Percentiles rank a stretch among this genome's conserved stretches.
Evolutionary conservation across 1,284 basidiomycete species (phyloP).

Genomic region (Ustilago trichophora): DNA sequence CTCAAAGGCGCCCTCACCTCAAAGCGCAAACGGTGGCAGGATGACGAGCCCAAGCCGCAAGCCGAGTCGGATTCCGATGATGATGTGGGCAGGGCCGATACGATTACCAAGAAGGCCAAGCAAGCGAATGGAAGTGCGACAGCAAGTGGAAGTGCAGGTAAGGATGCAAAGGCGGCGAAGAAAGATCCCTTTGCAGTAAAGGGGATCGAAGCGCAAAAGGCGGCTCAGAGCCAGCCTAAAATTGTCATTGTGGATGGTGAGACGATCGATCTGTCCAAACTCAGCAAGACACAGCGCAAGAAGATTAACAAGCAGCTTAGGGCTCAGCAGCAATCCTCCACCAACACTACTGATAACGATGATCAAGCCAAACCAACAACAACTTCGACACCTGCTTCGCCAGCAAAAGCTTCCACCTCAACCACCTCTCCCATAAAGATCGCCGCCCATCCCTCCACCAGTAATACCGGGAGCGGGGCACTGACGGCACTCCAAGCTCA

Average conservation of each 20-base stretch:
- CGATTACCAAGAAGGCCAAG: slow-evolving; percentile 30
- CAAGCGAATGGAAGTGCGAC: background rate
- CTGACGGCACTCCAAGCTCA: slow-evolving; percentile 53
- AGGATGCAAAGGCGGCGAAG: slow-evolving; percentile 3
- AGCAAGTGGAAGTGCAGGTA: slow-evolving; percentile 2
- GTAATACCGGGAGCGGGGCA: no score
- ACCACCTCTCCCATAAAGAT: no score
- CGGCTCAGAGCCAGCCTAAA: slow-evolving; percentile 26
- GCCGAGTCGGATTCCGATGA: slow-evolving; percentile 26
- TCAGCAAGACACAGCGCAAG: slow-evolving; percentile 58
- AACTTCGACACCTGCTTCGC: no score
- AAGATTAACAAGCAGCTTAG: slow-evolving; percentile 56
- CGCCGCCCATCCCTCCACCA: no score
- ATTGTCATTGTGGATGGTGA: slow-evolving; percentile 26
- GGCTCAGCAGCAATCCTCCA: slow-evolving; percentile 3
- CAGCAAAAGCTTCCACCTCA: no score
- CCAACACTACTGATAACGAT: background rate
- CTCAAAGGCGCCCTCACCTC: slow-evolving; percentile 44
- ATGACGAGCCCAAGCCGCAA: slow-evolving; percentile 2
- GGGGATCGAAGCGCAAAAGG: slow-evolving; percentile 32
- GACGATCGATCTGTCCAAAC: slow-evolving; percentile 26
- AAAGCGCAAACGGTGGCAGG: slow-evolving; percentile 44
- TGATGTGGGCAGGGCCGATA: slow-evolving; percentile 25
- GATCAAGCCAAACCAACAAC: no score
- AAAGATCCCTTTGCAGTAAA: slow-evolving; percentile 41